Percentiles rank a stretch among this genome's conserved stretches.
Evolutionary conservation across 306 rosid genomes (phyloP).

Genomic region (Pachyrhizus erosus): DNA sequence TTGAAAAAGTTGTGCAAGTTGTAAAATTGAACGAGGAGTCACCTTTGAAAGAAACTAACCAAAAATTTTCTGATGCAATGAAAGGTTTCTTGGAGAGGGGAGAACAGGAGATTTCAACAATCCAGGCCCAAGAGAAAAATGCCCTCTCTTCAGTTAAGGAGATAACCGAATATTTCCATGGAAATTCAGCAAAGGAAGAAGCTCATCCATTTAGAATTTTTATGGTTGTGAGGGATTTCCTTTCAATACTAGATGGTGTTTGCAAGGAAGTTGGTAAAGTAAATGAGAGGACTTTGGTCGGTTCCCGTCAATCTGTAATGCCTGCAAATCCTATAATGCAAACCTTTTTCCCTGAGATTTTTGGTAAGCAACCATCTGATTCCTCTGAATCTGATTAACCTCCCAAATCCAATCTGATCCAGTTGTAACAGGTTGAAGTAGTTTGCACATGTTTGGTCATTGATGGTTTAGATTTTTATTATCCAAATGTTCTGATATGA

Average conservation of each 20-base stretch:
- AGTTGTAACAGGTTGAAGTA: not conserved
- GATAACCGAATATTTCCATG: constrained; percentile 86
- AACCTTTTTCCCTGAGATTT: constrained; percentile 56
- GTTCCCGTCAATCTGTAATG: constrained; percentile 58
- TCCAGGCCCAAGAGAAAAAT: constrained; percentile 65
- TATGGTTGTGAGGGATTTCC: constrained; percentile 84
- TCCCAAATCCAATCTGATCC: not conserved
- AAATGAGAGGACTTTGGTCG: constrained; percentile 77
- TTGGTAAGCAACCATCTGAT: constrained; percentile 54
- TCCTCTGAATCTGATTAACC: constrained; percentile 54
- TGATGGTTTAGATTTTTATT: constrained; percentile 11
- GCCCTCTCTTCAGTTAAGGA: constrained; percentile 73
- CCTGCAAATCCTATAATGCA: constrained; percentile 47
- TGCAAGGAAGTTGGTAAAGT: constrained; percentile 88
- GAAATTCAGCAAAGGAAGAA: constrained; percentile 87
- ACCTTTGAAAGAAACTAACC: constrained; percentile 57
- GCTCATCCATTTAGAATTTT: constrained; percentile 85
- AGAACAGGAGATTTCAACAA: constrained; percentile 62
- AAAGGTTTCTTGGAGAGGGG: constrained; percentile 69
- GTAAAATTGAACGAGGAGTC: constrained; percentile 62
- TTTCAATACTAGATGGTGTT: constrained; percentile 70
- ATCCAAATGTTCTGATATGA: constrained; percentile 19
- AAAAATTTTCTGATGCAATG: constrained; percentile 69
- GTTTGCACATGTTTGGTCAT: constrained; percentile 18
- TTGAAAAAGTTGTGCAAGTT: constrained; percentile 62